Base-by-base conservation (phyloP, 2,329 filamentous ascomycete species). In the Phaeomoniella chlamydospora region DNA sequence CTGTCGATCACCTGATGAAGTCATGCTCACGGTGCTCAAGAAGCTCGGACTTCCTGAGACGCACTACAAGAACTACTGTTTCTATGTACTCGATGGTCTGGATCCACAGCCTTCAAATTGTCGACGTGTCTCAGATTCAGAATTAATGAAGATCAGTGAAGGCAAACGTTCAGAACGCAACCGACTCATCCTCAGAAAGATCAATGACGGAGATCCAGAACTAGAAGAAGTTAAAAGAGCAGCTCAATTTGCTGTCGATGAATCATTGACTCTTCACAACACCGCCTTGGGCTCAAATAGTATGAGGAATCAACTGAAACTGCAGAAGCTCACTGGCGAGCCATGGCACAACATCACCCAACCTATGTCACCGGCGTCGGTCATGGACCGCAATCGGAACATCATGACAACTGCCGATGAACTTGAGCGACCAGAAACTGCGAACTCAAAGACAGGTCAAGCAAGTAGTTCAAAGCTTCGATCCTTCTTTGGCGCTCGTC, bases 61-160 rank as follows among this genome's bases (percentile, higher is more conserved):
- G 43, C 86, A 94, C 50, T 82, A 90, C 54, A 76, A 86, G 49
- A 94, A 92, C 51, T 96, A 94, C 61, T 94, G 87, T 63, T 96
- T 98, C 62, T 96, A 90, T 67, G 80, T 94, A 1, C 67, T 96
- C 39, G 79, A 84, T 45, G 88, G 87, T 35, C 65, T 85, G 29
- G 85, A 94, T 33, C 78, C 87, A 2, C 80, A 90, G 46, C 80
- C 85, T 18, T 72, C 70, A 34, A 77, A 86, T 51, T 92, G 84
- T 54, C 77, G 86, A 41, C 77, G 83, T 34, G 67, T 96, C 29
- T 78, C 79, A 19, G 90, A 98, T 50, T 78, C 76, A 3, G 90
- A 98, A 54, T 65, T 98, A 9, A 82, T 90, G 70, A 77, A 84
- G 41, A 83, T 96, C 37, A 92, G 92, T 57, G 86, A 85, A 49